Evolutionary conservation across 176 grass and related monocot genomes (phyloP).

Genomic region (Olyra latifolia): DNA sequence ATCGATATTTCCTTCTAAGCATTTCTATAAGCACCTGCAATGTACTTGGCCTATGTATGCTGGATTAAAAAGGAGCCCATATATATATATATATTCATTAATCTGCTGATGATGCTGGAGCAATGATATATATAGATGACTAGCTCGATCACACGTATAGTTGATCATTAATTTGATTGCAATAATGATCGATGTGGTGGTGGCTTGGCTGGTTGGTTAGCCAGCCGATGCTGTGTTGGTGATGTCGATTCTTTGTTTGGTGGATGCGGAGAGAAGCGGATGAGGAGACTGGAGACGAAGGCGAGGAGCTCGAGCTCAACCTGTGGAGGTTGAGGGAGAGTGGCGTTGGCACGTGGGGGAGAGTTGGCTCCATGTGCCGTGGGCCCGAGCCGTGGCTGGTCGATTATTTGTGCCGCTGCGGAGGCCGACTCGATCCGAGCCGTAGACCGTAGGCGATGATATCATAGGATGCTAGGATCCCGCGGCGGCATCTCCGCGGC

Average conservation of each 20-base stretch:
- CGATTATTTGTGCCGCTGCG: neutral
- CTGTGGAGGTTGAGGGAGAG: neutral
- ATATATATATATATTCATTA: no score
- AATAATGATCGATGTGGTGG: conserved; percentile 5
- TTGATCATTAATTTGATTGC: neutral
- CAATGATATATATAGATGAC: conserved; percentile 5
- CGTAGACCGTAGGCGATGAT: neutral
- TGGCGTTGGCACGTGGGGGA: neutral
- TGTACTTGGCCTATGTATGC: no score
- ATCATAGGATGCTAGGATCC: neutral
- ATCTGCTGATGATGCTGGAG: neutral
- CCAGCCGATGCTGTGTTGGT: conserved; percentile 12
- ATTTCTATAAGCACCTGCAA: no score
- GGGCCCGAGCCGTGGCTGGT: neutral
- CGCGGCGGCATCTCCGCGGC: neutral
- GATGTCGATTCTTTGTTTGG: neutral
- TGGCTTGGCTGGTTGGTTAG: neutral
- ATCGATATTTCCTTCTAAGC: no score
- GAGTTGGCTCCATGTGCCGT: neutral
- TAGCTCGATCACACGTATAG: neutral
- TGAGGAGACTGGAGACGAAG: neutral
- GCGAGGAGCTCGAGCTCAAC: neutral
- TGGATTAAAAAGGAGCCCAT: no score
- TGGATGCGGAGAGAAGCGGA: neutral
- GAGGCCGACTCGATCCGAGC: neutral